These are phyloP conservation scores for Wallacemonas sp. DNA, from an alignment of 208 protist species.

Conservation along the genomic window DNA sequence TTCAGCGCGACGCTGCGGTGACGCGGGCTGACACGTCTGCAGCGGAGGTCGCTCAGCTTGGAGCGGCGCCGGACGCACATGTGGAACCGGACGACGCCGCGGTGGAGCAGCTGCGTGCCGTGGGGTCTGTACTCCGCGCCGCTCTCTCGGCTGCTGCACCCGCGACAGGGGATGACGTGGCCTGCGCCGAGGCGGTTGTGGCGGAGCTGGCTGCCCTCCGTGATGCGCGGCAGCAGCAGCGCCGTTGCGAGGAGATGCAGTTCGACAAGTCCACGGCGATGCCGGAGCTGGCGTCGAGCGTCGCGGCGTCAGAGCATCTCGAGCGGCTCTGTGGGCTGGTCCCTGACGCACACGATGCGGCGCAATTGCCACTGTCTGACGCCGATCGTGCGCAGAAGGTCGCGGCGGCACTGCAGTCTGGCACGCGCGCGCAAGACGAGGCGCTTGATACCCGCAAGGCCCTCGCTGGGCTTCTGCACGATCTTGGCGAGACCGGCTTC, in stretches of 20 bases:
- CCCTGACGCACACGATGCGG: background rate
- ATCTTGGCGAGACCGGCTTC: slow-evolving; percentile 10
- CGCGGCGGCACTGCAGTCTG: background rate
- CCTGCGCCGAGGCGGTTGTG: background rate
- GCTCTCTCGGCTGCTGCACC: background rate
- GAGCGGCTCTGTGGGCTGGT: background rate
- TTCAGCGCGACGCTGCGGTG: too few relatives aligned
- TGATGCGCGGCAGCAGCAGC: background rate
- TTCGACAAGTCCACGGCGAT: background rate
- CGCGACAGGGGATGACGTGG: background rate
- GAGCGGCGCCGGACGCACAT: too few relatives aligned
- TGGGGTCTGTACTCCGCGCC: background rate
- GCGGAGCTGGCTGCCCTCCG: background rate
- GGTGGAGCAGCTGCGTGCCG: too few relatives aligned
- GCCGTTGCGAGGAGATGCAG: background rate
- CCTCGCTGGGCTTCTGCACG: background rate
- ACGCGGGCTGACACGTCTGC: too few relatives aligned
- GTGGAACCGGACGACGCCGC: too few relatives aligned
- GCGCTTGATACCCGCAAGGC: background rate
- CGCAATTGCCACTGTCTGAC: background rate
- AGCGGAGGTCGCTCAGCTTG: too few relatives aligned
- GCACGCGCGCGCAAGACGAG: background rate
- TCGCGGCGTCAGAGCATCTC: background rate
- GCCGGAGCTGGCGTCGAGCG: background rate
- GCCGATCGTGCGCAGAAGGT: background rate